These are phyloP conservation scores for Cryptosporidium sp. DNA, from an alignment of 169 alveolate genomes.

Conservation along the genomic window DNA sequence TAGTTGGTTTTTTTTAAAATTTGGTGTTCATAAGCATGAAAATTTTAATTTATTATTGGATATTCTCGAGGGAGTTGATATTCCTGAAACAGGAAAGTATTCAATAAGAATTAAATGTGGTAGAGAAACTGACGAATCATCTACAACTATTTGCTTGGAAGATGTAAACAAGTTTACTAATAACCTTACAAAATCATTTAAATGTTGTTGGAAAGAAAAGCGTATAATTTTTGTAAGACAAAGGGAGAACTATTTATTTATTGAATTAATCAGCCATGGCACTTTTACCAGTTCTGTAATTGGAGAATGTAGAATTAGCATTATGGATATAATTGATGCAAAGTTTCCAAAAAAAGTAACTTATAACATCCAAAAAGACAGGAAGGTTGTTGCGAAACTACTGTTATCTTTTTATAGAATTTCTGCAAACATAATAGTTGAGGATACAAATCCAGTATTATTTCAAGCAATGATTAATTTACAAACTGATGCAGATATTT, in stretches of 20 bases:
- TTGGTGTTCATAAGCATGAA: conserved; percentile 67
- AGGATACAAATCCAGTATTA: conserved; percentile 55
- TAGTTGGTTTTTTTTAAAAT: conserved; percentile 49
- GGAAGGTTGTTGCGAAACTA: conserved; percentile 40
- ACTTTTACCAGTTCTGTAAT: conserved; percentile 45
- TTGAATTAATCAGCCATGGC: conserved; percentile 56
- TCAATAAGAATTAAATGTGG: conserved; percentile 52
- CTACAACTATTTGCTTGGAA: not conserved
- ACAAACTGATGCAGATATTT: conserved; percentile 68
- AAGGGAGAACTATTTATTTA: conserved; percentile 60
- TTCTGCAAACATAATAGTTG: conserved; percentile 50
- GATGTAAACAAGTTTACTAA: not conserved
- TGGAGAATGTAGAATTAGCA: conserved; percentile 57
- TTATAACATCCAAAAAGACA: conserved; percentile 39
- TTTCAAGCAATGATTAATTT: conserved; percentile 71
- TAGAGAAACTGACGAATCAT: conserved; percentile 31
- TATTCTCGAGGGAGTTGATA: conserved; percentile 23
- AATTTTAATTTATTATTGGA: conserved; percentile 53
- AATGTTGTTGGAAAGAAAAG: conserved; percentile 38
- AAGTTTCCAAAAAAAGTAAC: conserved; percentile 73
- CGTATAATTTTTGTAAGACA: conserved; percentile 52
- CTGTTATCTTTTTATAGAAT: conserved; percentile 54
- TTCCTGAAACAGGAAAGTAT: conserved; percentile 56
- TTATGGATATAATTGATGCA: conserved; percentile 66
- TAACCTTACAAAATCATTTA: not conserved